Conservation (phyloP, 768 basidiomycete species). For the Suillus weaverae region DNA sequence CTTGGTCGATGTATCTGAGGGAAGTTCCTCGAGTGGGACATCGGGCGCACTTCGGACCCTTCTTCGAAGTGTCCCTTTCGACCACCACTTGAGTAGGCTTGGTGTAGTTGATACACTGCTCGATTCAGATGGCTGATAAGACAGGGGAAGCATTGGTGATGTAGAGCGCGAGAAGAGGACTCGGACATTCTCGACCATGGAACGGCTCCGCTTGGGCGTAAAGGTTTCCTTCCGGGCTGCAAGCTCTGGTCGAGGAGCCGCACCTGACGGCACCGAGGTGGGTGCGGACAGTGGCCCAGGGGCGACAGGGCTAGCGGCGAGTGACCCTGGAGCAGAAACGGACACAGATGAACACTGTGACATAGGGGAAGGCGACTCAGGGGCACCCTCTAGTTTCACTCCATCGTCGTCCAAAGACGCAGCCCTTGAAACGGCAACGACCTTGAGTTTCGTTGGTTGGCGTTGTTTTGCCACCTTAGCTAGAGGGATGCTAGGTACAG, state of each 20-base stretch:
- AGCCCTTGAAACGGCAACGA: slow-evolving; percentile 22
- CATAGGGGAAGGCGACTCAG: slow-evolving; percentile 39
- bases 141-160: slow-evolving; percentile 38
- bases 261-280: slow-evolving; percentile 14
- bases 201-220: slow-evolving; percentile 46
- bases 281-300: slow-evolving; percentile 17
- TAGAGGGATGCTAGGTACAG: background rate
- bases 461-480: slow-evolving; percentile 20
- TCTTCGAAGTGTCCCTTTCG: slow-evolving; percentile 47
- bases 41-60: slow-evolving; percentile 56
- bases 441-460: slow-evolving; percentile 31
- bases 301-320: slow-evolving; percentile 22
- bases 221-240: slow-evolving; percentile 21
- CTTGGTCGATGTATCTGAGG: slow-evolving; percentile 24
- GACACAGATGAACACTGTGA: slow-evolving; percentile 40
- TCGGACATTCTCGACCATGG: slow-evolving; percentile 63
- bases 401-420: slow-evolving; percentile 27
- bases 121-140: slow-evolving; percentile 26
- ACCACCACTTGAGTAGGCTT: slow-evolving; percentile 49
- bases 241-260: slow-evolving; percentile 30
- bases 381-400: slow-evolving; percentile 17
- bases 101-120: slow-evolving; percentile 31
- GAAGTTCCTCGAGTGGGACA: slow-evolving; percentile 33
- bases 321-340: slow-evolving; percentile 20
- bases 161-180: slow-evolving; percentile 55